phyloP scores from a whole-genome alignment of 768 basidiomycete species.

The Vararia minispora region DNA sequence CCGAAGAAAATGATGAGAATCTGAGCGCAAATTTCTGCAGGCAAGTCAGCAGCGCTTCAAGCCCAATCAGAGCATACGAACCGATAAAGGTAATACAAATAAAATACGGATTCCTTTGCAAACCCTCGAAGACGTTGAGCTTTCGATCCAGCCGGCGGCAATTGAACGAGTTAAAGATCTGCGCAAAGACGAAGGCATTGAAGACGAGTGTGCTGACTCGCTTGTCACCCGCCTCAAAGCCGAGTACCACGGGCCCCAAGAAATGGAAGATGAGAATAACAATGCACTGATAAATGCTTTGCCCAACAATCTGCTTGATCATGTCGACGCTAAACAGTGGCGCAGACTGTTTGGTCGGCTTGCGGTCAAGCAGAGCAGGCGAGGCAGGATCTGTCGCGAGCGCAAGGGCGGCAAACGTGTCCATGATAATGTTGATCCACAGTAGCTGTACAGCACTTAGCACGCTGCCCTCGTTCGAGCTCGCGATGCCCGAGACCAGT shows the following conservation, averaged over 20 bases:
- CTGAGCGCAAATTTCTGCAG: conserved; percentile 34
- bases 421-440: conserved; percentile 42
- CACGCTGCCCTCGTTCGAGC: conserved; percentile 29
- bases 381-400: conserved; percentile 40
- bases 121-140: conserved; percentile 33
- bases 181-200: conserved; percentile 39
- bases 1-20: conserved; percentile 38
- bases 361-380: conserved; percentile 28
- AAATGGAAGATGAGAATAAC: conserved; percentile 39
- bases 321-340: conserved; percentile 38
- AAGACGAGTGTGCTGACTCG: conserved; percentile 32
- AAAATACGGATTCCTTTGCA: conserved; percentile 33
- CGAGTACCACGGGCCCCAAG: conserved; percentile 28
- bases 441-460: conserved; percentile 42
- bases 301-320: conserved; percentile 39
- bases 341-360: conserved; percentile 34
- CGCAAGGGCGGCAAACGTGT: conserved; percentile 41
- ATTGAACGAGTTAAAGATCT: conserved; percentile 42
- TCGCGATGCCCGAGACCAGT: conserved; percentile 39
- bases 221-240: conserved; percentile 14
- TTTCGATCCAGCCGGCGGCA: conserved; percentile 34
- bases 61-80: conserved; percentile 15
- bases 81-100: conserved; percentile 33
- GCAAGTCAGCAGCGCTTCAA: background rate
- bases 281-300: conserved; percentile 34